These are phyloP conservation scores for Diaporthe capsici DNA, from an alignment of 2,329 filamentous ascomycete species.

Conservation along the genomic window DNA sequence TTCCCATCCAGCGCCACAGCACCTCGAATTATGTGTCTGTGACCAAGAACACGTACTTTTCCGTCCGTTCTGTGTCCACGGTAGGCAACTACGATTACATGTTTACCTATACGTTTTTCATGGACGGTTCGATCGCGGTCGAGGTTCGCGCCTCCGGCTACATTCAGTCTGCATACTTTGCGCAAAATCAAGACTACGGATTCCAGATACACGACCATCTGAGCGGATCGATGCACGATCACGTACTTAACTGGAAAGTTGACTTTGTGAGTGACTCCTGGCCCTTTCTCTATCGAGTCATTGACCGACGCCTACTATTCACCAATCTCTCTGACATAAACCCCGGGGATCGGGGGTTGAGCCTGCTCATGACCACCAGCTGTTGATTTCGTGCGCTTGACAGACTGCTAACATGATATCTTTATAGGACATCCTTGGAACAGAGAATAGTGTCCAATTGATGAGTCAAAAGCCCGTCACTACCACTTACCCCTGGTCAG, in stretches of 20 bases:
- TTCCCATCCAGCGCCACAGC: conserved; percentile 64
- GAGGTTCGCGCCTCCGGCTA: conserved; percentile 68
- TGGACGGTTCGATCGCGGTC: conserved; percentile 66
- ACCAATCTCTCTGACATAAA: too few species aligned
- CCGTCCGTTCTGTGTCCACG: conserved; percentile 61
- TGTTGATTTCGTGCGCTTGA: too few species aligned
- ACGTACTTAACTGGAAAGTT: conserved; percentile 68
- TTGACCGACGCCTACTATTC: not conserved
- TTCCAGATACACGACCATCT: conserved; percentile 64
- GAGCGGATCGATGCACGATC: conserved; percentile 67
- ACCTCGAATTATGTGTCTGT: conserved; percentile 56
- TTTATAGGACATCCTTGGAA: conserved; percentile 59
- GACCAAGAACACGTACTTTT: conserved; percentile 63
- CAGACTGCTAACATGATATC: not conserved
- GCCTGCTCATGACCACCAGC: too few species aligned
- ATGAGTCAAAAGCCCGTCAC: conserved; percentile 52
- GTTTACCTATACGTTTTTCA: conserved; percentile 65
- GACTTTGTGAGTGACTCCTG: conserved; percentile 54
- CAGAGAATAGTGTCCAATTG: conserved; percentile 59
- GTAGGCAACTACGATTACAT: conserved; percentile 70
- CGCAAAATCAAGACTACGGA: conserved; percentile 62
- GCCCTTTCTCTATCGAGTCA: not conserved
- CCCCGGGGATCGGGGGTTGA: not conserved
- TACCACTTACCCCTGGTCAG: conserved; percentile 63
- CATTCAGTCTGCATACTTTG: conserved; percentile 64